Evolutionary conservation across 305 asterid genomes (phyloP), one percentile per base, ranked within the genome.

Genomic region (Plantago coronopus): DNA sequence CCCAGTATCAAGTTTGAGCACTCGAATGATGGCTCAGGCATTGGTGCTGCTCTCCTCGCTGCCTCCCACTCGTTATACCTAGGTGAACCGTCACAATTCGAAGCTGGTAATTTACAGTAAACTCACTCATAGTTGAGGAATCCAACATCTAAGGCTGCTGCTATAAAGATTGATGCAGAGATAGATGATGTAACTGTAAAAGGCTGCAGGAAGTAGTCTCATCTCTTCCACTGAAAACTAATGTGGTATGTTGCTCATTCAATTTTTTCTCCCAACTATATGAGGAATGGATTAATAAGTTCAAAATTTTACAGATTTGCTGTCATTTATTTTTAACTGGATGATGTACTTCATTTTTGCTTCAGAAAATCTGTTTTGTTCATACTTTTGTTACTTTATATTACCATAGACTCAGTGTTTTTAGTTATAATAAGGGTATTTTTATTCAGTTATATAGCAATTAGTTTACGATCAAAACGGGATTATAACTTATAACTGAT

Each of bases 41-140:
- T 86, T 38, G 94, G 97, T 5, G 97, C 95, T 6, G 94, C 94
- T 57, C 89, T 89, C 44, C 81, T 89, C 12, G 95, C 97, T n/a
- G 94, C 97, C 48, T 76, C 91, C 11, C 78, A 86, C 69, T 83
- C 97, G 31, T 48, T 49, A 11, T 78, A 84, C 70, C 72, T 64
- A 7, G 74, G 69, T 25, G 78, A 68, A 40, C 40, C 40, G 37
- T 40, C 50, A 61, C 71, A 18, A 54, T 51, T n/a, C 12, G 42
- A 63, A 25, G 27, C 16, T 5, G 17, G 5, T 15, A 17, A 27
- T 1, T 1, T 27, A 1, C 7, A 27, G 34, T 17, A 19, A 18
- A 31, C 45, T 54, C 9, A 15, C 31, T 53, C 17, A 53, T 53
- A 18, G 57, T 51, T 34, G 57, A 50, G 25, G 14, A 50, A 22